Evolutionary conservation across 176 grass and related monocot species (phyloP), one percentile per base, ranked within the genome.

Genomic region (Saccharum spontaneum): DNA sequence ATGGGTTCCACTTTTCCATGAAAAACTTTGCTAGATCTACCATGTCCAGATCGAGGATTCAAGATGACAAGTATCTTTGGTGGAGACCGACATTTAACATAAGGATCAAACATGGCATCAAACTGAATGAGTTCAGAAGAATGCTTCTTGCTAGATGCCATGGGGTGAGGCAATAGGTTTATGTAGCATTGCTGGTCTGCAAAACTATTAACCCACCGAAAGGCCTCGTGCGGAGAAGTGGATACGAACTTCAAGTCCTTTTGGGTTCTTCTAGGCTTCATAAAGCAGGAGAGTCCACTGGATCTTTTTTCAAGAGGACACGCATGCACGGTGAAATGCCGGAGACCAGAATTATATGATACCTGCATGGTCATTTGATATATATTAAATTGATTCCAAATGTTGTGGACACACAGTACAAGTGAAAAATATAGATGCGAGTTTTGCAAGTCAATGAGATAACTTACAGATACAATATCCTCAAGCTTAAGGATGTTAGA

Each of bases 31-130:
- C 94, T 99, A 83, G 93, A 96, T 88, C 97, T 89, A 71, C 97
- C 97, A 73, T 96, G 97, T 61, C 97, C 97, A 79, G 94, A 99
- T 67, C 91, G 90, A 86, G 97, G 97, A 88, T 99, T 99, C 90
- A 99, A 78, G 81, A 99, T 92, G 71, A 99, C 91, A 92, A 99
- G 94, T 76, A 99, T 91, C 83, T 89, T 96, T 57, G 88, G 92
- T 49, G 88, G 90, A 89, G 90, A 94, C 77, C 91, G 94, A 85
- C 91, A 92, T 90, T 94, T 99, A 86, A 99, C 93, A 82, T 90
- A 88, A 79, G 97, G 92, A 90, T 96, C 91, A 89, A 94, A 89
- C 85, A 89, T 86, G 38, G 84, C 79, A 74, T 96, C 93, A 84
- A 85, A 92, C 68, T 83, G 64, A 45, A 94, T 72, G 68, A 92